phyloP scores from a whole-genome alignment of 1,284 basidiomycete species.

The Trichosporon faecale region DNA sequence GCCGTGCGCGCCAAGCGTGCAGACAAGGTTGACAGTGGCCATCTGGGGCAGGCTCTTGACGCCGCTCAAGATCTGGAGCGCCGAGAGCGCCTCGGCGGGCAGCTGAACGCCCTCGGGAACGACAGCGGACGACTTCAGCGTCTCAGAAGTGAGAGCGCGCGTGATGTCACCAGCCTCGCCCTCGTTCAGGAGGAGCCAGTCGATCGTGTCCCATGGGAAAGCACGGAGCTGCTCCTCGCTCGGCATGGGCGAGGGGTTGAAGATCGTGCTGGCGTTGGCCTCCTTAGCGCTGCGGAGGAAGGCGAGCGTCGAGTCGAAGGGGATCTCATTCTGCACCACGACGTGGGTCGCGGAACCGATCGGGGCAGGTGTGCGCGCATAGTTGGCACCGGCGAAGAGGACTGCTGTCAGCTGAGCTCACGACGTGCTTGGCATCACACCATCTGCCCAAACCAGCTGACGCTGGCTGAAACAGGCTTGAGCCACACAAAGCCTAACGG shows the following conservation, averaged over 20 bases:
- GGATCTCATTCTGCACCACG: conserved; percentile 60
- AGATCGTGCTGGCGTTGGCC: conserved; percentile 47
- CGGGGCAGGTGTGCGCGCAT: conserved; percentile 20
- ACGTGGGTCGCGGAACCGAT: conserved; percentile 47
- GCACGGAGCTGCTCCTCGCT: conserved; percentile 43
- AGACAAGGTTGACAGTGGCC: background rate
- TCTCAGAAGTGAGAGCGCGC: background rate
- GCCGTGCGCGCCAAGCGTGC: conserved; percentile 27
- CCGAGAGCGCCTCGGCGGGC: background rate
- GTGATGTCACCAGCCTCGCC: conserved; percentile 51
- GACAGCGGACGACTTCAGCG: background rate
- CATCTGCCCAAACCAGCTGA: background rate
- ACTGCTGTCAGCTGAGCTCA: conserved; percentile 25
- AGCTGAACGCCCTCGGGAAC: background rate
- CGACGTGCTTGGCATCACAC: too few relatives aligned
- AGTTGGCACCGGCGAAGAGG: conserved; percentile 51
- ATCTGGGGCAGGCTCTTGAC: conserved; percentile 9
- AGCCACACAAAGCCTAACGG: background rate
- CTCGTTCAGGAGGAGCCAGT: conserved; percentile 58
- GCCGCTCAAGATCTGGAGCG: conserved; percentile 14
- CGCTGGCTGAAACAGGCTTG: background rate
- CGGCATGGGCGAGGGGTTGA: conserved; percentile 60
- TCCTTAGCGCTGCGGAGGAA: conserved; percentile 45
- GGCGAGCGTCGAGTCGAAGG: conserved; percentile 52
- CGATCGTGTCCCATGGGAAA: conserved; percentile 55